phyloP scores from a whole-genome alignment of 2,329 filamentous ascomycete species.

The Canariomyces notabilis region DNA sequence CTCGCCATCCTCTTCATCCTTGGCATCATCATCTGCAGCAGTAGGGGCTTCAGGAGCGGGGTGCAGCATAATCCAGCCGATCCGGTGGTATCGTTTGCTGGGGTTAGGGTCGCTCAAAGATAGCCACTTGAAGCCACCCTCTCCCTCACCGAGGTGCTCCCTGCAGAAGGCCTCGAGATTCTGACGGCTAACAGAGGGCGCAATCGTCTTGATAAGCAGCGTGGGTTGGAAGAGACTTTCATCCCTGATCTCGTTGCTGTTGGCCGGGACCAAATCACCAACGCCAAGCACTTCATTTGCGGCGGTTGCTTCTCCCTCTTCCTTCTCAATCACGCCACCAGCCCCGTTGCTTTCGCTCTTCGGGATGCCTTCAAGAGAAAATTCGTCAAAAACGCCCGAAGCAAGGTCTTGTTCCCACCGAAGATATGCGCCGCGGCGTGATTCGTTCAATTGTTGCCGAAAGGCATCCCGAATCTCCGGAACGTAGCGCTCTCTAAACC shows the following conservation, averaged over 20 bases:
- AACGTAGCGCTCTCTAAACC: constrained; percentile 95
- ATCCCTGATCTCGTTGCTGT: constrained; percentile 81
- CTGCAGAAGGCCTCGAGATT: constrained; percentile 94
- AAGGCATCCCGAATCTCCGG: constrained; percentile 74
- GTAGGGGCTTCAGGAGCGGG: constrained; percentile 63
- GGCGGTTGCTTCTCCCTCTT: constrained; percentile 89
- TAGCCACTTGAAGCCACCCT: constrained; percentile 91
- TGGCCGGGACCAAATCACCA: constrained; percentile 78
- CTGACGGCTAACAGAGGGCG: constrained; percentile 87
- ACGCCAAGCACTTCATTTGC: constrained; percentile 90
- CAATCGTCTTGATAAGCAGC: constrained; percentile 94
- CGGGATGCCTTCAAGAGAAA: constrained; percentile 87
- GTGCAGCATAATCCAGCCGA: constrained; percentile 97
- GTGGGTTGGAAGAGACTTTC: constrained; percentile 86
- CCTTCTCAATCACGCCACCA: constrained; percentile 82
- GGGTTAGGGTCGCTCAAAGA: constrained; percentile 96
- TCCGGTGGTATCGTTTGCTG: constrained; percentile 92
- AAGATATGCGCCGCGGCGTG: constrained; percentile 70
- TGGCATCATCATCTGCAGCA: constrained; percentile 66
- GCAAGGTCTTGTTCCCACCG: constrained; percentile 90
- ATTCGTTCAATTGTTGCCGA: constrained; percentile 70
- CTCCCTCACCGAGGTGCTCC: constrained; percentile 84
- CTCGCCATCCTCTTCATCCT: constrained; percentile 56
- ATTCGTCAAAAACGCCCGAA: constrained; percentile 83
- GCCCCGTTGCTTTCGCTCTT: constrained; percentile 88